Percentiles rank a stretch among this genome's conserved stretches.
Evolutionary conservation across 176 grass and related monocot genomes (phyloP).

Genomic region (Aegilops umbellulata): DNA sequence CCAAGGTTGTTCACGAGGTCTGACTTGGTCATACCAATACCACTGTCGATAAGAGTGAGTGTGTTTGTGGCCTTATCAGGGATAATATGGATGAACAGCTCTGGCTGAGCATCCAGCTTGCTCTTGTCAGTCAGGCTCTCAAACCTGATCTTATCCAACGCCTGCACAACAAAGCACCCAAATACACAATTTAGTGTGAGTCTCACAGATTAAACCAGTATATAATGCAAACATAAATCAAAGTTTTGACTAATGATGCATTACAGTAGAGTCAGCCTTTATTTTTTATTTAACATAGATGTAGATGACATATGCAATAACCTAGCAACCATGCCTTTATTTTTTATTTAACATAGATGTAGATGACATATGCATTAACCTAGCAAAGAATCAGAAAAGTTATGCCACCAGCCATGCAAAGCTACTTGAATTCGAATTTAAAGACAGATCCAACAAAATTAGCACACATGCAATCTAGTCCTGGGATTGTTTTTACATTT

Average conservation of each 20-base stretch:
- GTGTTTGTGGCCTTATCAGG: conserved; percentile 91
- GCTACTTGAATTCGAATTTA: neutral
- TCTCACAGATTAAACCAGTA: neutral
- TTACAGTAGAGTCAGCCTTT: neutral
- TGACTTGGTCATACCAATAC: conserved; percentile 95
- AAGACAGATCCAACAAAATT: neutral
- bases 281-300: neutral
- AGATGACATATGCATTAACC: neutral
- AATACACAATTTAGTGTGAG: neutral
- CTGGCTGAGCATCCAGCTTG: conserved; percentile 95
- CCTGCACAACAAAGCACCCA: conserved; percentile 34
- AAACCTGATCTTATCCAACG: conserved; percentile 97
- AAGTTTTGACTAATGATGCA: neutral
- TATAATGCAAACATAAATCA: neutral
- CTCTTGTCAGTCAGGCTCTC: conserved; percentile 96
- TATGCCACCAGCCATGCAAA: neutral
- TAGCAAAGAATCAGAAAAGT: neutral
- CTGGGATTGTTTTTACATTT: neutral
- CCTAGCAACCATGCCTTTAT: neutral
- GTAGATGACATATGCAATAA: neutral
- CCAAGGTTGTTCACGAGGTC: conserved; percentile 98
- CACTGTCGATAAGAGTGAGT: conserved; percentile 71
- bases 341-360: neutral
- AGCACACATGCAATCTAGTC: neutral
- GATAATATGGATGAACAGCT: conserved; percentile 89